phyloP scores from a whole-genome alignment of 2,329 filamentous ascomycete genomes.

The Exophiala mesophila region DNA sequence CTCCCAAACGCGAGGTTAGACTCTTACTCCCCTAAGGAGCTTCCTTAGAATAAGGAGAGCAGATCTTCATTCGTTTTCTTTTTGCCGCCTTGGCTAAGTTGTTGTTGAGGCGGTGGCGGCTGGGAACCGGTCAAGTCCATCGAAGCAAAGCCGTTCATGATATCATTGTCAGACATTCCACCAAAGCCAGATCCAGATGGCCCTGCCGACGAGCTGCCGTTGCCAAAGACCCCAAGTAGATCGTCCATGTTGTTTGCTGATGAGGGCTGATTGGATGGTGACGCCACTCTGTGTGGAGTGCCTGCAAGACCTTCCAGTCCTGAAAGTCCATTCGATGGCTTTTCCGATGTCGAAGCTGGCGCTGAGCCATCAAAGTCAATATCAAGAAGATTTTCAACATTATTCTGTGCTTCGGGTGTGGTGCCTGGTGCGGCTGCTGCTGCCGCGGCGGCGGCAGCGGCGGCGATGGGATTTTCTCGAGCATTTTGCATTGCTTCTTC shows the following conservation, averaged over 20 bases:
- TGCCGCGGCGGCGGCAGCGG: constrained; percentile 66
- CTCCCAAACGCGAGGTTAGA: too few relatives aligned
- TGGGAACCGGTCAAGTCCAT: constrained; percentile 66
- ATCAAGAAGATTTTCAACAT: constrained; percentile 90
- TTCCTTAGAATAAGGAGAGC: constrained; percentile 53
- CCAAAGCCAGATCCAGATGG: constrained; percentile 30
- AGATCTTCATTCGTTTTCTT: constrained; percentile 62
- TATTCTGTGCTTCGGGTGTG: constrained; percentile 56
- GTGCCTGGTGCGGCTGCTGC: constrained; percentile 58
- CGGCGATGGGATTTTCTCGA: constrained; percentile 89
- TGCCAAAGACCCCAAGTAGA: constrained; percentile 66
- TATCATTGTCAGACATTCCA: constrained; percentile 40
- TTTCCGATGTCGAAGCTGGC: constrained; percentile 75
- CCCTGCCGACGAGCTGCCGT: constrained; percentile 35
- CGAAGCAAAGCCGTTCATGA: constrained; percentile 79
- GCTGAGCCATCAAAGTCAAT: constrained; percentile 93
- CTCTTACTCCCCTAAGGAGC: too few relatives aligned
- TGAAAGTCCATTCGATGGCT: constrained; percentile 59
- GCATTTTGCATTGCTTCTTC: constrained; percentile 92
- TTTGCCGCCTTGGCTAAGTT: constrained; percentile 30
- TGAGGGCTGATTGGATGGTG: constrained; percentile 36
- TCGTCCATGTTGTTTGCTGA: constrained; percentile 65
- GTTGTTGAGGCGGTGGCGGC: constrained; percentile 43
- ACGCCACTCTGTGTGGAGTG: constrained; percentile 47
- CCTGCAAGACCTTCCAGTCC: constrained; percentile 56